A percentile compares a stretch with the other conserved stretches of the same genome.
phyloP scores from a whole-genome alignment of 1,284 basidiomycete species.

The Trichosporon asahii region DNA sequence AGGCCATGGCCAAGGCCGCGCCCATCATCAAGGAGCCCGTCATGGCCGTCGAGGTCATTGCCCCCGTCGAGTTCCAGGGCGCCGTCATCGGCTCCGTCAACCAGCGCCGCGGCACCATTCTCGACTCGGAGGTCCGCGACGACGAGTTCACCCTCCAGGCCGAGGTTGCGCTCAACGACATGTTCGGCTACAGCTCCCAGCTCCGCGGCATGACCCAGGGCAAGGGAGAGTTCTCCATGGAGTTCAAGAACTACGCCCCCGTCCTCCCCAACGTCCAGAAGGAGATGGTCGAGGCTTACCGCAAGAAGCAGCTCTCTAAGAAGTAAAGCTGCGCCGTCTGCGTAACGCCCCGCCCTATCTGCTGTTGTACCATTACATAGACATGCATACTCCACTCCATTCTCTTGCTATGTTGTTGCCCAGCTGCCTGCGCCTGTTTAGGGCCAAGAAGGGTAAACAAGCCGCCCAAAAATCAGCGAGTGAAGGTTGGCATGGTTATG shows the following conservation, averaged over 20 bases:
- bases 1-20: conserved; percentile 72
- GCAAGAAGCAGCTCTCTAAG: conserved; percentile 49
- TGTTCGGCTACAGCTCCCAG: conserved; percentile 96
- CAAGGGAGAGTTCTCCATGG: conserved; percentile 96
- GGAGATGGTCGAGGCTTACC: conserved; percentile 70
- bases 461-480: neutral
- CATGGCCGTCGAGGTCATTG: conserved; percentile 97
- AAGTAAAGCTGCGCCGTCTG: neutral
- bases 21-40: conserved; percentile 92
- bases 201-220: conserved; percentile 92
- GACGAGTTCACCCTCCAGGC: conserved; percentile 92
- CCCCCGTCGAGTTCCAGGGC: conserved; percentile 96
- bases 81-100: conserved; percentile 93
- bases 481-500: neutral
- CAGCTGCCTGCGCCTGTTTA: no score
- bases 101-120: conserved; percentile 86
- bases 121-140: conserved; percentile 93
- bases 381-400: conserved; percentile 21
- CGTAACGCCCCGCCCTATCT: neutral
- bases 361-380: conserved; percentile 16
- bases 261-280: conserved; percentile 86
- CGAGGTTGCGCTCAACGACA: conserved; percentile 94
- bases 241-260: conserved; percentile 83
- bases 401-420: neutral
- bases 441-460: neutral